Base-by-base conservation (phyloP, 495 filamentous ascomycete genomes). In the Daldinia decipiens region DNA sequence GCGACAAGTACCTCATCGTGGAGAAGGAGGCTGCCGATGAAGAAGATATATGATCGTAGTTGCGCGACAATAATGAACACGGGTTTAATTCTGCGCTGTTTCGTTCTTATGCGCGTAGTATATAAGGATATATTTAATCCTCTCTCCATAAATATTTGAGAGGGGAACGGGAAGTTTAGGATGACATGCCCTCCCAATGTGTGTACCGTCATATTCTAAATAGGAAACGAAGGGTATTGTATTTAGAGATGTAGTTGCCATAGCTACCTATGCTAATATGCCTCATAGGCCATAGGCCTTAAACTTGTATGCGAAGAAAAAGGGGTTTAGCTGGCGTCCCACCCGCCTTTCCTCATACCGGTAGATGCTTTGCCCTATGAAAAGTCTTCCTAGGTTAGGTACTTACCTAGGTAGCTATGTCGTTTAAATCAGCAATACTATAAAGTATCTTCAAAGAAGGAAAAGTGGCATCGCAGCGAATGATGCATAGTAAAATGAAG, bases 11-110 rank as follows among this genome's bases (percentile, higher is more conserved):
- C 80, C 82, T 85, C 68, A 78, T 93, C 40, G 85, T 83, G 62
- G 82, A 87, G 70, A 89, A 87, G 75, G 81, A 87, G 56, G 82
- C 85, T 40, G 87, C 85, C 40, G 87, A 87, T 51, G 90, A 92
- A 76, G 90, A 92, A 53, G 90, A 93, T 65, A 27, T 77, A 8
- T 77, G 68, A 72, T 9, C 24, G 26, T 15, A 5, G n/a, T 15
- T n/a, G 1, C 27, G 52, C n/a, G 27, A 26, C 19, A n/a, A 57
- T 52, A 12, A 45, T 26, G 34, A 32, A 39, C 4, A 39, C 9
- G 9, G 50, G 24, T 27, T 15, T 13, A 12, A 56, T 15, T 54
- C 3, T 26, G 36, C 27, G 6, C 5, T 47, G 7, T n/a, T 19
- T 5, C 6, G 17, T 38, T 24, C 17, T 5, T 56, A 13, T 38